Evolutionary conservation across 805 yeast species (phyloP), one percentile per base, ranked within the genome.

Genomic region (Kazachstania taianensis): DNA sequence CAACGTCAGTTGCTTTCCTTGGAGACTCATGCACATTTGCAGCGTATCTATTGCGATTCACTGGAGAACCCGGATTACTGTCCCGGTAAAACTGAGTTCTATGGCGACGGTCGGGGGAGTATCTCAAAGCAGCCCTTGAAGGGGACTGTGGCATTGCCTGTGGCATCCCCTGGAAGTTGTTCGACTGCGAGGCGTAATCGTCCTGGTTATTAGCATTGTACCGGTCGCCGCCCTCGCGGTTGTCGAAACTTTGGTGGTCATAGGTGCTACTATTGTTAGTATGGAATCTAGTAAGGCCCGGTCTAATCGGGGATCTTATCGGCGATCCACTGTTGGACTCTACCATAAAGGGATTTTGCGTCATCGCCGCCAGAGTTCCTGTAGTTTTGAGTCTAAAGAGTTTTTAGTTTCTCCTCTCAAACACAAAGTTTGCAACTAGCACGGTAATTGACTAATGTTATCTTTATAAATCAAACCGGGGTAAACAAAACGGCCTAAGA

Each of bases 1-100:
- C 62, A 5, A 77, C 66, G 4, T 68, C 70, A 27, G 61, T 64
- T 28, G 67, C 67, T 52, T 86, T 71, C 38, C 66, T 70, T 23
- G 94, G 92, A 0, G 94, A 78, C 54, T 82, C 87, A 45, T 73
- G 59, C 36, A 73, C 62, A 3, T 92, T 78, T 48, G 70, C 79
- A 34, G 69, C 72, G 28, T 83, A 77, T 57, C 94, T 67, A 20
- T 41, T 42, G 7, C 81, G 73, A 6, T 82, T 73, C 9, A 63
- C 55, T 13, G 60, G 60, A 5, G 57, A 43, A 27, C 45, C 49
- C 17, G 50, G 53, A 4, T 53, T 52, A 33, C 61, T 48, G 27
- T 53, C 59, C 26, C 55, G 51, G 14, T 54, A 48, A 28, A 48
- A 52, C 30, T 56, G 57, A 12, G 42, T 37, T 24, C 61, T 51